These are phyloP conservation scores for Oryza coarctata DNA, from an alignment of 176 grass and related monocot species.

Conservation along the genomic window DNA sequence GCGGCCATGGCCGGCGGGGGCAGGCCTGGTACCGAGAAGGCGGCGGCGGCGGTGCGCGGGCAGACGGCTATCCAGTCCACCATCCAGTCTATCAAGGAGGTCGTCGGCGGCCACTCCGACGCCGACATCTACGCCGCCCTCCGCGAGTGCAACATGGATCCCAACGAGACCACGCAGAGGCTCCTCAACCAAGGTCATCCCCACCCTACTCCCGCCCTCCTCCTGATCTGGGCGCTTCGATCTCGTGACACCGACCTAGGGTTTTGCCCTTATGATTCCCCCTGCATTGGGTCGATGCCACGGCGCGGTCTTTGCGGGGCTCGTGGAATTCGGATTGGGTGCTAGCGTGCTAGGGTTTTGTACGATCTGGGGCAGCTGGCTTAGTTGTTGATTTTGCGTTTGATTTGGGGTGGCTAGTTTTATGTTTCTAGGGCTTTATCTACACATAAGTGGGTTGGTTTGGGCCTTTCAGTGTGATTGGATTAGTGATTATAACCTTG, in stretches of 20 bases:
- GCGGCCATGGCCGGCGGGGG: slow-evolving; percentile 30
- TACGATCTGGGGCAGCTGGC: slow-evolving; percentile 10
- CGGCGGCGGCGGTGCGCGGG: slow-evolving; percentile 23
- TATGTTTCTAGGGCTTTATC: background rate
- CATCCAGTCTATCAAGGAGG: slow-evolving; percentile 88
- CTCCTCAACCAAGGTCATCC: slow-evolving; percentile 77
- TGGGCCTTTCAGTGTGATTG: background rate
- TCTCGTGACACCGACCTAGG: slow-evolving; percentile 33
- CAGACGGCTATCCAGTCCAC: slow-evolving; percentile 46
- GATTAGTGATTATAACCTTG: background rate
- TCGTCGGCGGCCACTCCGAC: slow-evolving; percentile 84
- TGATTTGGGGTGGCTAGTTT: background rate
- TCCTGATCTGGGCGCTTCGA: slow-evolving; percentile 29
- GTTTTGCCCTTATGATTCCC: background rate
- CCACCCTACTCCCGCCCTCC: background rate
- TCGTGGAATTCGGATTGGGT: background rate
- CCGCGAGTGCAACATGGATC: slow-evolving; percentile 91
- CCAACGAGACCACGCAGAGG: slow-evolving; percentile 85
- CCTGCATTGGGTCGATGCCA: slow-evolving; percentile 24
- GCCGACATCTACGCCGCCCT: slow-evolving; percentile 69
- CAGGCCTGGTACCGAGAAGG: slow-evolving; percentile 14
- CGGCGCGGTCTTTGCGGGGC: background rate
- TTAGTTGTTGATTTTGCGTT: background rate
- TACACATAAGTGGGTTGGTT: too few relatives aligned
- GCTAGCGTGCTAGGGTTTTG: slow-evolving; percentile 40